phyloP scores from a whole-genome alignment of 139 green algal genomes.

The Chlorella sorokiniana region DNA sequence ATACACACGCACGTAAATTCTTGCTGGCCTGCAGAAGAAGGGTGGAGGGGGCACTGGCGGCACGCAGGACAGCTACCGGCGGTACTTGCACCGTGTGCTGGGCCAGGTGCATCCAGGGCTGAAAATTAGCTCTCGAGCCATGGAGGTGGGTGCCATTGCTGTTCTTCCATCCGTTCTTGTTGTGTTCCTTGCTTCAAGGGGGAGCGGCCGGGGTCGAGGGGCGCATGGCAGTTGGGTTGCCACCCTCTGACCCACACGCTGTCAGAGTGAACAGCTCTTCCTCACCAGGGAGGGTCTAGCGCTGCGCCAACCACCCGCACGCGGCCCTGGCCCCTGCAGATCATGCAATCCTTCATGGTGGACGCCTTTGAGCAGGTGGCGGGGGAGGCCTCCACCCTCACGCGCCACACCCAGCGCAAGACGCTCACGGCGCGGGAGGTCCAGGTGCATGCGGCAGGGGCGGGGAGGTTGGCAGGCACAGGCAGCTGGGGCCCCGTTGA shows the following conservation, averaged over 20 bases:
- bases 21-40: neutral
- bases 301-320: neutral
- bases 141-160: constrained; percentile 39
- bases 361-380: constrained; percentile 56
- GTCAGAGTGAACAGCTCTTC: neutral
- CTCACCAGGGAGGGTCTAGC: neutral
- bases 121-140: constrained; percentile 71
- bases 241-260: neutral
- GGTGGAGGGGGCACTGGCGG: neutral
- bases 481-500: neutral
- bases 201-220: too few species aligned
- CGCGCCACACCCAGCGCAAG: constrained; percentile 64
- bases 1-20: neutral
- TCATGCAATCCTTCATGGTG: constrained; percentile 64
- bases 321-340: neutral
- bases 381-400: constrained; percentile 52
- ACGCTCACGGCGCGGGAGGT: constrained; percentile 75
- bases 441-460: neutral
- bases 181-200: too few species aligned
- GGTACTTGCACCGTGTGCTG: constrained; percentile 20
- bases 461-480: neutral
- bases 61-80: constrained; percentile 49
- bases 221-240: too few species aligned
- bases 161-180: neutral
- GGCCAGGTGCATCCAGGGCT: constrained; percentile 74